A percentile compares a stretch with the other conserved stretches of the same genome.
phyloP scores from a whole-genome alignment of 2,329 filamentous ascomycete genomes.

The Alternaria novae-zelandiae region DNA sequence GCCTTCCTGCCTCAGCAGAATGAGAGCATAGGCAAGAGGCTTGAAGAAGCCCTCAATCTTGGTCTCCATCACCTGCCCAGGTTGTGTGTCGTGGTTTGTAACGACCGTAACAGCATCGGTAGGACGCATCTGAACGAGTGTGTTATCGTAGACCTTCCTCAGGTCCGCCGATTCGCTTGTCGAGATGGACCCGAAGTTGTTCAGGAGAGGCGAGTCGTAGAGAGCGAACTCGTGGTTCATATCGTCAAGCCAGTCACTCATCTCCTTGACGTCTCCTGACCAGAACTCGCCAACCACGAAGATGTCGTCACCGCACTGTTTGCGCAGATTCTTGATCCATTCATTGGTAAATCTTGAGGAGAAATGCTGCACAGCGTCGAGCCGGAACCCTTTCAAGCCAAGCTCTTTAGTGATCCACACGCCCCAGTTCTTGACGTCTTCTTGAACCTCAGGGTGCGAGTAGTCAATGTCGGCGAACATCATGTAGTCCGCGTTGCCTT shows the following conservation, averaged over 20 bases:
- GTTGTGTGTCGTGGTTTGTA: constrained; percentile 74
- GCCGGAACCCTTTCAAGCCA: constrained; percentile 68
- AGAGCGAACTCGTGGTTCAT: constrained; percentile 63
- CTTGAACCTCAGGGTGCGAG: constrained; percentile 61
- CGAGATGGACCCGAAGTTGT: constrained; percentile 69
- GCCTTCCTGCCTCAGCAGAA: constrained; percentile 68
- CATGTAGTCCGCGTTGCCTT: constrained; percentile 72
- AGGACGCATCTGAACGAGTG: constrained; percentile 62
- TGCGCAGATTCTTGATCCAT: constrained; percentile 65
- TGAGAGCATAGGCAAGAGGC: constrained; percentile 73
- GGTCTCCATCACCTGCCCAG: constrained; percentile 67
- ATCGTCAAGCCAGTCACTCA: constrained; percentile 63
- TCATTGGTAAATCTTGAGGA: constrained; percentile 69
- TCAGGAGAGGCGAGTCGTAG: constrained; percentile 73
- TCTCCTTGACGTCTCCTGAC: constrained; percentile 63
- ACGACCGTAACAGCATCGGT: constrained; percentile 70
- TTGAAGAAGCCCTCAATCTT: constrained; percentile 72
- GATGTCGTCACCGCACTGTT: constrained; percentile 58
- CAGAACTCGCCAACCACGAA: constrained; percentile 76
- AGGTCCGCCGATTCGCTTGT: constrained; percentile 65
- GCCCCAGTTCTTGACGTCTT: constrained; percentile 70
- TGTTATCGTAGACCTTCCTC: constrained; percentile 66
- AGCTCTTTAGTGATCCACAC: constrained; percentile 69
- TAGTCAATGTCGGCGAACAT: constrained; percentile 78
- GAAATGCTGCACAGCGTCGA: constrained; percentile 78